Base-by-base conservation (phyloP, 306 rosid genomes). In the Castanea sativa region DNA sequence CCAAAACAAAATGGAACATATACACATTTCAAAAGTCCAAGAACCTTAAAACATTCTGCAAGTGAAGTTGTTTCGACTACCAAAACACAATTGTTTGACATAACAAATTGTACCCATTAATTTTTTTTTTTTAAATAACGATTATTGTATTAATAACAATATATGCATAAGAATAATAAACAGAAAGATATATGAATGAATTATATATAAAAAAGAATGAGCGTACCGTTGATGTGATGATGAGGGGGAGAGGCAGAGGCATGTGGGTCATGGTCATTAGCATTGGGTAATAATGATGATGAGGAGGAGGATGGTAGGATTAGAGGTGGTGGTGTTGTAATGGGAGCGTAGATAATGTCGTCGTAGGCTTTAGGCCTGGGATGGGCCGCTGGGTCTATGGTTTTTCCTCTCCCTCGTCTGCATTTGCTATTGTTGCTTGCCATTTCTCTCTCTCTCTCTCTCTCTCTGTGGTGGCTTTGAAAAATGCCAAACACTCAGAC, bases 311-410 rank as follows among this genome's bases (percentile, higher is more conserved):
- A 21, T 8, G 59, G 4, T 41, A 1, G 16, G 53, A 13, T 10
- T 1, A 13, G 53, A 49, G 53, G 53, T 12, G 53, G 53, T 3
- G 53, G 53, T 49, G 53, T 11, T 49, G 53, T 82, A 49, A 89
- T 89, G 69, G 88, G 89, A 41, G 63, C 38, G 10, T 45, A 73
- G 73, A 92, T 76, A 32, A 38, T 38, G 45, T 83, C 76, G 65
- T 97, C 94, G 2, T 92, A 90, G 25, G 92, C 89, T 11, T 89
- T 69, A 23, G 94, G 96, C 91, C 92, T 78, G 6, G 97, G 90
- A 84, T 94, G 94, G 0, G 88, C 73, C 2, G 87, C 97, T 71
- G 87, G 82, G 68, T 88, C 91, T 19, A 67, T 56, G 6, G 92
- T 83, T 79, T 88, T 75, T 76, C 88, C 83, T 61, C 97, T 87